A percentile compares a stretch with the other conserved stretches of the same genome.
Evolutionary conservation across 2,329 filamentous ascomycete species (phyloP).

Genomic region (Aspergillus pseudoglaucus): DNA sequence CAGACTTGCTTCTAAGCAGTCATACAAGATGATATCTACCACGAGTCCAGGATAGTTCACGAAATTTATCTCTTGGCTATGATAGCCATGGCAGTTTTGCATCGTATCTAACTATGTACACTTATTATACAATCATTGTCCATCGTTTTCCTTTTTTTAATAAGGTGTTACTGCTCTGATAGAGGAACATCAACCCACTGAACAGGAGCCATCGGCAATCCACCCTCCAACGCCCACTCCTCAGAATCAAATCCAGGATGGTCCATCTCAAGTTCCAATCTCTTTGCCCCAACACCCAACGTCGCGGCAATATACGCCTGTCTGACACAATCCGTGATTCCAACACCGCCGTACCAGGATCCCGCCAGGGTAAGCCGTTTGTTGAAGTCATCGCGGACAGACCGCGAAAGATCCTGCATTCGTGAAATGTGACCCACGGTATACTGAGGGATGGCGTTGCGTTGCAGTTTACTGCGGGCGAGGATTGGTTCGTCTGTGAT

Average conservation of each 20-base stretch:
- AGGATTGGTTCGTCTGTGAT: conserved; percentile 59
- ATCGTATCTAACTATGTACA: conserved; percentile 1
- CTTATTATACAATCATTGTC: neutral
- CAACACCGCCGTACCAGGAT: conserved; percentile 46
- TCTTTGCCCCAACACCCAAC: conserved; percentile 32
- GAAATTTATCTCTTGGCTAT: neutral
- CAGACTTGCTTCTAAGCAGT: too few relatives aligned
- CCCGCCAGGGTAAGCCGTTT: conserved; percentile 60
- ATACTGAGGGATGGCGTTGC: conserved; percentile 86
- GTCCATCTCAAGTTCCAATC: conserved; percentile 10
- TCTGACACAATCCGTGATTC: conserved; percentile 51
- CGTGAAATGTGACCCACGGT: conserved; percentile 65
- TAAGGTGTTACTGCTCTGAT: conserved; percentile 8
- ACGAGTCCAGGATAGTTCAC: neutral
- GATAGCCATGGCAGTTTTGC: neutral
- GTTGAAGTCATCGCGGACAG: conserved; percentile 52
- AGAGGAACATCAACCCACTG: conserved; percentile 7
- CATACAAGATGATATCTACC: too few relatives aligned
- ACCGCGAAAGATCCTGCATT: conserved; percentile 52
- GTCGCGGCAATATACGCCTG: conserved; percentile 50
- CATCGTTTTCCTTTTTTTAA: too few relatives aligned
- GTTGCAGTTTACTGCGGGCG: conserved; percentile 55
- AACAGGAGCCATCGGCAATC: conserved; percentile 23
- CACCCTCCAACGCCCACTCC: conserved; percentile 25
- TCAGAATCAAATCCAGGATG: conserved; percentile 11